phyloP scores from a whole-genome alignment of 1,139 yeast genomes.

The Yamadazyma sp. region DNA sequence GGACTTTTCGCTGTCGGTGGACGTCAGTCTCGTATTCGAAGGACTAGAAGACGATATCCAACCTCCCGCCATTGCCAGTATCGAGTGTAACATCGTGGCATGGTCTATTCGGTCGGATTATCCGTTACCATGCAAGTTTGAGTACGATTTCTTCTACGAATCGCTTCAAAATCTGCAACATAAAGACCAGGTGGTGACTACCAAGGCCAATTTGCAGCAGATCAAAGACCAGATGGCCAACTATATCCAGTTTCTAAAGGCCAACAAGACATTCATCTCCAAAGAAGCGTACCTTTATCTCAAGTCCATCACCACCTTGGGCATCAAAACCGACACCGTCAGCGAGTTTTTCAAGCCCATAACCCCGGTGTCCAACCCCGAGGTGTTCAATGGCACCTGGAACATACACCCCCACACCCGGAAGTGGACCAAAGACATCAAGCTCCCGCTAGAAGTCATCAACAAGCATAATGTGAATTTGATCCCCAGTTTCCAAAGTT shows the following conservation, averaged over 20 bases:
- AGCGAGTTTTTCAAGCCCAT: conserved; percentile 36
- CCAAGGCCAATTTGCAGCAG: conserved; percentile 36
- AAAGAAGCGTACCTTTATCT: conserved; percentile 37
- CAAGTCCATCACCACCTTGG: conserved; percentile 39
- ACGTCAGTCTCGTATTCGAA: conserved; percentile 27
- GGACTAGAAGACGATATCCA: conserved; percentile 19
- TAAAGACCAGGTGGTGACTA: conserved; percentile 30
- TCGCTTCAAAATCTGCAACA: conserved; percentile 20
- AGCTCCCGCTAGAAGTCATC: conserved; percentile 30
- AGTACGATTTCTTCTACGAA: conserved; percentile 45
- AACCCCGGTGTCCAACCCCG: conserved; percentile 22
- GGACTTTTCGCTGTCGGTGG: conserved; percentile 24
- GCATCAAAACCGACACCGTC: conserved; percentile 43
- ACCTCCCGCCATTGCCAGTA: conserved; percentile 34
- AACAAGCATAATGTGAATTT: conserved; percentile 43
- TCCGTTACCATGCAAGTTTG: conserved; percentile 41
- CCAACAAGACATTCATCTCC: conserved; percentile 33
- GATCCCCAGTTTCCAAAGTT: conserved; percentile 44
- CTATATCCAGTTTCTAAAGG: conserved; percentile 36
- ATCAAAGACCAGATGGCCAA: conserved; percentile 36
- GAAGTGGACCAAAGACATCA: conserved; percentile 31
- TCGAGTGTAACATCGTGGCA: conserved; percentile 39
- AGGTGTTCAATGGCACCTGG: conserved; percentile 30
- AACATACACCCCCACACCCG: conserved; percentile 18
- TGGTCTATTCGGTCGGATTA: conserved; percentile 47